phyloP scores from a whole-genome alignment of 2,329 filamentous ascomycete species.

The Calonectria hawksworthii region DNA sequence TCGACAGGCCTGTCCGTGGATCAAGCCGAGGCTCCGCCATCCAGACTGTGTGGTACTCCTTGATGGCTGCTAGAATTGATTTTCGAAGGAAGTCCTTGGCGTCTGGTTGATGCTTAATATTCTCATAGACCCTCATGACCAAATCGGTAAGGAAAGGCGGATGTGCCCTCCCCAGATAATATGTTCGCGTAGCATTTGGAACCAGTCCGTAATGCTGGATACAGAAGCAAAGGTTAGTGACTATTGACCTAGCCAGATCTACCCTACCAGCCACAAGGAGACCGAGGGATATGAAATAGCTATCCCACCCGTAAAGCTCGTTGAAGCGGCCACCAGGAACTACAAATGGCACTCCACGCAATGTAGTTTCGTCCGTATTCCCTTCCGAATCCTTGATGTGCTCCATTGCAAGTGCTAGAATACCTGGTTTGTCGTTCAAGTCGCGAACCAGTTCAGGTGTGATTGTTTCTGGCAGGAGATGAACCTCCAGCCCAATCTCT shows the following conservation, averaged over 20 bases:
- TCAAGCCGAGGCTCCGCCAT: constrained; percentile 84
- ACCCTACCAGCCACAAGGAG: constrained; percentile 87
- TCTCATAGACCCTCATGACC: constrained; percentile 93
- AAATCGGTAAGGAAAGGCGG: constrained; percentile 98
- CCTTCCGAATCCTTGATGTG: constrained; percentile 72
- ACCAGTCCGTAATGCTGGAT: constrained; percentile 99
- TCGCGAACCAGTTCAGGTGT: constrained; percentile 85
- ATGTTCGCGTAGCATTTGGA: constrained; percentile 94
- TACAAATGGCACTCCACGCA: constrained; percentile 90
- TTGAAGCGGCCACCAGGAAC: constrained; percentile 98
- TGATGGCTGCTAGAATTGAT: constrained; percentile 91
- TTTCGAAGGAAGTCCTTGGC: constrained; percentile 84
- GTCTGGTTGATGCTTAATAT: constrained; percentile 88
- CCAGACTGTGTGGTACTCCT: constrained; percentile 96
- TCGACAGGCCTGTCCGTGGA: constrained; percentile 81
- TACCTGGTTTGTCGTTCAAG: constrained; percentile 88
- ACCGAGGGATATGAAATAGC: constrained; percentile 98
- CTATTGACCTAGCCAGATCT: constrained; percentile 93
- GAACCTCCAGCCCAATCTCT: constrained; percentile 89
- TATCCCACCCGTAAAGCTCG: constrained; percentile 98
- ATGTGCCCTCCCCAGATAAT: constrained; percentile 94
- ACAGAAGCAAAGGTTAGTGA: constrained; percentile 96
- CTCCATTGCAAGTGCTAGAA: constrained; percentile 92
- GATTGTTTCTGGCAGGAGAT: constrained; percentile 81
- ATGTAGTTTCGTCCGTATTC: constrained; percentile 73